Conservation (phyloP, 208 protist species). For the Leishmania arabica region DNA sequence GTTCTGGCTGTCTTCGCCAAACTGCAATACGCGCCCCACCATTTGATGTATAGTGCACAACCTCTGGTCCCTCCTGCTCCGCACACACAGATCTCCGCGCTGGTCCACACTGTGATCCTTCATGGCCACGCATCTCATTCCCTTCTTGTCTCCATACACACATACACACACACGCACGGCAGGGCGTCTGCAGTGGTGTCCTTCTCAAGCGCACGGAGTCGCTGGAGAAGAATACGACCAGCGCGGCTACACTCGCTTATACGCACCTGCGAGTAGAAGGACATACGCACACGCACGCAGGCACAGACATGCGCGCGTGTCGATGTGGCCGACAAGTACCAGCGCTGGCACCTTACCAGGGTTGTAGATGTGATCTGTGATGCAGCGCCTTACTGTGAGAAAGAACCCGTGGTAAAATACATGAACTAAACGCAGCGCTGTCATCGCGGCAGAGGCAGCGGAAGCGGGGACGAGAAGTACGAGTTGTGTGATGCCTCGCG, state of each 20-base stretch:
- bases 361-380: background rate
- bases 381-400: background rate
- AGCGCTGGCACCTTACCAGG: background rate
- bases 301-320: background rate
- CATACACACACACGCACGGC: background rate
- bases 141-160: background rate
- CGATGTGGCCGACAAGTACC: background rate
- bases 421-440: background rate
- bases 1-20: background rate
- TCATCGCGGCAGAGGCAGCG: background rate
- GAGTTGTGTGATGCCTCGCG: background rate
- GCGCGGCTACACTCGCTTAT: background rate
- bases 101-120: background rate
- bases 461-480: background rate
- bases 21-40: background rate
- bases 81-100: background rate
- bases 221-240: background rate
- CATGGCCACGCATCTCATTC: background rate
- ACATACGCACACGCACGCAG: background rate
- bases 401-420: background rate
- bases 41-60: background rate
- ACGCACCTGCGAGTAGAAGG: background rate
- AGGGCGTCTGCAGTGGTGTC: background rate
- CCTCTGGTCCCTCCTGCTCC: background rate
- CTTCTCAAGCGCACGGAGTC: background rate